These are phyloP conservation scores for Pythium chondricola DNA, from an alignment of 352 stramenopile species.

Conservation along the genomic window DNA sequence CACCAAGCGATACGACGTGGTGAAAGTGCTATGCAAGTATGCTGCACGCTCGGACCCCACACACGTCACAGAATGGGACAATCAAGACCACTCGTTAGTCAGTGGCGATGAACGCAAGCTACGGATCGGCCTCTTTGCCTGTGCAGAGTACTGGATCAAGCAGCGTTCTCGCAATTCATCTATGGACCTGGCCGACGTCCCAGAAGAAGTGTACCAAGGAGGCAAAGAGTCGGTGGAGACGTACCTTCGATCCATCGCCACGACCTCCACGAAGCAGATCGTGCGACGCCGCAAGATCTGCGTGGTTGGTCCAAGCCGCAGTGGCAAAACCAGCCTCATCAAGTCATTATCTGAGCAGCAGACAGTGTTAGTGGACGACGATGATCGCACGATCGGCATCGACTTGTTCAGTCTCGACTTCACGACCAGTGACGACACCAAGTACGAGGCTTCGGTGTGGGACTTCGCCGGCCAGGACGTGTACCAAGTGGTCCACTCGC, in stretches of 20 bases:
- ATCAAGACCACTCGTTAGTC: too few species aligned
- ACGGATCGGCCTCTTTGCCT: too few species aligned
- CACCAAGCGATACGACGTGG: too few species aligned
- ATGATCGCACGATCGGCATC: conserved; percentile 20
- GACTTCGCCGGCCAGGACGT: conserved; percentile 3
- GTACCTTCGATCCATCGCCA: background rate
- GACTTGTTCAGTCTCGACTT: conserved; percentile 20
- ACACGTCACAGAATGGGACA: too few species aligned
- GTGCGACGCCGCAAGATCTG: conserved; percentile 17
- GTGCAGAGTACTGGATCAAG: too few species aligned
- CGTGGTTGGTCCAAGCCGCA: conserved; percentile 18
- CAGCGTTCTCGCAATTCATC: too few species aligned
- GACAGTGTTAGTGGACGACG: conserved; percentile 4
- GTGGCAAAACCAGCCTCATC: conserved; percentile 24
- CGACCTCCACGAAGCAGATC: background rate
- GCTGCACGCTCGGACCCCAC: too few species aligned
- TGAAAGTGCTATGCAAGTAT: too few species aligned
- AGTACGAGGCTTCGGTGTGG: background rate
- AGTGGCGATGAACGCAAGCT: too few species aligned
- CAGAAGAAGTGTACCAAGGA: conserved; percentile 10
- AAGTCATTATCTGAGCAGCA: conserved; percentile 13
- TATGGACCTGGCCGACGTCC: too few species aligned
- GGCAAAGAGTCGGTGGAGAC: conserved; percentile 4
- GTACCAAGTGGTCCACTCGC: conserved; percentile 1
- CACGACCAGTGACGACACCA: background rate